Conservation (phyloP, 1,284 basidiomycete genomes). For the Cutaneotrichosporon daszewskae region DNA sequence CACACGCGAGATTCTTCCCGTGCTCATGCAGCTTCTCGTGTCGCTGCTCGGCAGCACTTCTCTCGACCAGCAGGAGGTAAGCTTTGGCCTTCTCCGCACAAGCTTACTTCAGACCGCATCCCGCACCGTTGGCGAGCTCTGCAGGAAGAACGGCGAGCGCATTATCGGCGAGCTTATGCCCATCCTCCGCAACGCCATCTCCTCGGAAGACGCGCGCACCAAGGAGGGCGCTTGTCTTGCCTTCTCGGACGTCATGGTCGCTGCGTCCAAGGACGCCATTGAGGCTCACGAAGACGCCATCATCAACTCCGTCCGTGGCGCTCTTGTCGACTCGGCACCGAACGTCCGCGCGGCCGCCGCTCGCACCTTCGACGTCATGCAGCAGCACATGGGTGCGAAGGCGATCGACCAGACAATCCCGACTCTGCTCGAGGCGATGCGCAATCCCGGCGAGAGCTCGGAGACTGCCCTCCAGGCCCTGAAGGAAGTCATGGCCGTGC, state of each 20-base stretch:
- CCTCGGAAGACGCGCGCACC: conserved; percentile 65
- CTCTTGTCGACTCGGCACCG: conserved; percentile 81
- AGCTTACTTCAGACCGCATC: conserved; percentile 61
- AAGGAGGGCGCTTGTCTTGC: conserved; percentile 85
- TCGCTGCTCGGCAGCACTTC: conserved; percentile 70
- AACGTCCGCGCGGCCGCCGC: conserved; percentile 89
- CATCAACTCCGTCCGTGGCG: conserved; percentile 74
- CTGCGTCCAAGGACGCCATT: conserved; percentile 75
- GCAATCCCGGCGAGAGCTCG: conserved; percentile 80
- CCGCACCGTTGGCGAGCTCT: conserved; percentile 81
- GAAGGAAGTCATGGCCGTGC: conserved; percentile 89
- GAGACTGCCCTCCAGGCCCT: conserved; percentile 89
- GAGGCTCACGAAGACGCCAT: conserved; percentile 89
- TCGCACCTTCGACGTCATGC: conserved; percentile 85
- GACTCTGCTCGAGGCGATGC: conserved; percentile 85
- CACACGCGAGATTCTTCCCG: conserved; percentile 90
- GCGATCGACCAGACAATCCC: conserved; percentile 97
- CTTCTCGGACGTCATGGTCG: conserved; percentile 84
- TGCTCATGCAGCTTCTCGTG: conserved; percentile 72
- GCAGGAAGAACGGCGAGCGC: conserved; percentile 92
- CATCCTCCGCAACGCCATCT: conserved; percentile 65
- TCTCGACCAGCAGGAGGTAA: conserved; percentile 83
- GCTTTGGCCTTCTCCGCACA: too few relatives aligned
- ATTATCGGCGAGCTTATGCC: conserved; percentile 79
- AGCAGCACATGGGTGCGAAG: conserved; percentile 75